A percentile compares a stretch with the other conserved stretches of the same genome.
These are phyloP conservation scores for Flaveria robusta DNA, from an alignment of 129 eudicot species.

Conservation along the genomic window DNA sequence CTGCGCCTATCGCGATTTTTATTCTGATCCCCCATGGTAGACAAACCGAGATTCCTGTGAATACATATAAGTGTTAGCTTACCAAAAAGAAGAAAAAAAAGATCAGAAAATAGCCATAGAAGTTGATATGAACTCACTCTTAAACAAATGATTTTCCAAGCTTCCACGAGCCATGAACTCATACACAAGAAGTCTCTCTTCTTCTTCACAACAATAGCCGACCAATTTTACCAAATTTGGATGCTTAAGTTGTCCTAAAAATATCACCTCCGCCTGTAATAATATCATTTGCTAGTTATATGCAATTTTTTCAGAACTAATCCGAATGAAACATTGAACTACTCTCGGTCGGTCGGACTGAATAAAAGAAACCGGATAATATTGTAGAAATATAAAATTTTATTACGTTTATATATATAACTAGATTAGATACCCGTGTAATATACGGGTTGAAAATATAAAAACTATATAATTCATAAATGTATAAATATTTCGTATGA, in stretches of 20 bases:
- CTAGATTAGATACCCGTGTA: no score
- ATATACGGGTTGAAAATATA: no score
- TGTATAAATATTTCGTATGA: no score
- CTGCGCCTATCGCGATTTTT: constrained; percentile 89
- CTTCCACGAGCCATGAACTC: constrained; percentile 99
- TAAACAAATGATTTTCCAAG: constrained; percentile 90
- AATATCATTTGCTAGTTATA: neutral
- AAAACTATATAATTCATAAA: no score
- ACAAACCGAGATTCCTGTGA: constrained; percentile 69
- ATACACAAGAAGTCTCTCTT: constrained; percentile 84
- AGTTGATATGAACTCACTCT: constrained; percentile 46
- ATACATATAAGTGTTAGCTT: neutral
- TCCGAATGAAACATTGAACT: no score
- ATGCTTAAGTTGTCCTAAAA: constrained; percentile 90
- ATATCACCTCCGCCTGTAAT: constrained; percentile 87
- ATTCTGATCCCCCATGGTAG: constrained; percentile 90
- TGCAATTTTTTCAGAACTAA: no score
- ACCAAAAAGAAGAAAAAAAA: neutral
- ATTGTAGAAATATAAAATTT: no score
- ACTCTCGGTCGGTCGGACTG: no score
- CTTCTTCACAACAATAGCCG: constrained; percentile 96
- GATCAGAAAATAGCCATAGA: neutral
- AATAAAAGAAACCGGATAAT: no score
- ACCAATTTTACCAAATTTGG: constrained; percentile 80
- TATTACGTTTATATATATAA: no score